Conservation (phyloP, 192 early-diverging fungal species). For the Backusella liffmaniae region DNA sequence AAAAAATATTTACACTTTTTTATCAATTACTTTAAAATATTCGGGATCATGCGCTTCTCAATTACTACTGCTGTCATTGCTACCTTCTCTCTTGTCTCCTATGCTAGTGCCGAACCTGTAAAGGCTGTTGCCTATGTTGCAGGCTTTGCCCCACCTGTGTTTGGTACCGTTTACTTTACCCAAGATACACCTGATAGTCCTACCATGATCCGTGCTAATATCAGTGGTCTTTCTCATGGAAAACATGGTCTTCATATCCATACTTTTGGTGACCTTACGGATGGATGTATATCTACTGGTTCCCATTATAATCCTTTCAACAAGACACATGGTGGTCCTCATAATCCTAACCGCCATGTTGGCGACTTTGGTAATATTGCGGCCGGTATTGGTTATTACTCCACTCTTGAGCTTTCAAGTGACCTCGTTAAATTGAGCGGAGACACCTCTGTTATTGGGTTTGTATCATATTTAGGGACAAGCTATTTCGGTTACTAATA, state of each 20-base stretch:
- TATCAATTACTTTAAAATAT: not conserved
- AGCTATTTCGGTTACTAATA: not conserved
- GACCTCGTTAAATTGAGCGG: slow-evolving; percentile 64
- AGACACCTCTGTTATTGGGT: slow-evolving; percentile 68
- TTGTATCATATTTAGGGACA: not conserved
- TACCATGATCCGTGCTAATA: slow-evolving; percentile 51
- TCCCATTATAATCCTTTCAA: slow-evolving; percentile 82
- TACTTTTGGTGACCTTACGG: slow-evolving; percentile 61
- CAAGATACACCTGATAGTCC: slow-evolving; percentile 62
- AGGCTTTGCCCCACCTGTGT: slow-evolving; percentile 52
- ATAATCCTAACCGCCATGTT: slow-evolving; percentile 67
- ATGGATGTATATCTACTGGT: slow-evolving; percentile 78
- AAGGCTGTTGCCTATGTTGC: slow-evolving; percentile 81
- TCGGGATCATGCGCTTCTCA: not conserved
- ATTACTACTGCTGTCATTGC: not conserved
- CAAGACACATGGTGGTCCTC: slow-evolving; percentile 77
- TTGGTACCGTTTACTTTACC: slow-evolving; percentile 67
- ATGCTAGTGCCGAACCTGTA: not conserved
- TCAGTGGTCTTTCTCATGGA: slow-evolving; percentile 64
- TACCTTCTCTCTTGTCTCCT: not conserved
- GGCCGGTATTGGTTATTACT: slow-evolving; percentile 52
- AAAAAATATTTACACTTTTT: not conserved
- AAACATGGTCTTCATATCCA: slow-evolving; percentile 89
- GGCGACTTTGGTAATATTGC: slow-evolving; percentile 90
- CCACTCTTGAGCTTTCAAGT: slow-evolving; percentile 48